Conservation (phyloP, 768 basidiomycete genomes). For the Boletus subparvulus region DNA sequence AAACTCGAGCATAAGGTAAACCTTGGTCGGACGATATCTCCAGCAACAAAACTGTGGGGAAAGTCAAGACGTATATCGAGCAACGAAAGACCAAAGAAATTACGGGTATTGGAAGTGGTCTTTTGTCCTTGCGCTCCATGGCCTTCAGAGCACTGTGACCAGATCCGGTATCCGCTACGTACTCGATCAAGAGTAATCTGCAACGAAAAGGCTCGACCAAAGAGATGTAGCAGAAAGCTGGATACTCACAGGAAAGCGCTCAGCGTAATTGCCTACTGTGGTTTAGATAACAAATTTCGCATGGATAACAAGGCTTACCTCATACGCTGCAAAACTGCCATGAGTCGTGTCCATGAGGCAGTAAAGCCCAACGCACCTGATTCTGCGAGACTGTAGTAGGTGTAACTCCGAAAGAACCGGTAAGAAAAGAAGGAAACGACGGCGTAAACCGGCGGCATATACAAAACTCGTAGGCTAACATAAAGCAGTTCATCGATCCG, state of each 20-base stretch:
- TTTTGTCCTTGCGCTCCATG: slow-evolving; percentile 78
- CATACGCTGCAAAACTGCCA: slow-evolving; percentile 50
- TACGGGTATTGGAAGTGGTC: slow-evolving; percentile 65
- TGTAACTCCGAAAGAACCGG: slow-evolving; percentile 78
- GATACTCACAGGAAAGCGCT: slow-evolving; percentile 79
- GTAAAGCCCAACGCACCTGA: slow-evolving; percentile 37
- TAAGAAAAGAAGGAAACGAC: slow-evolving; percentile 86
- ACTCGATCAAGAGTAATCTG: slow-evolving; percentile 81
- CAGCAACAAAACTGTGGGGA: slow-evolving; percentile 68
- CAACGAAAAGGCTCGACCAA: not conserved
- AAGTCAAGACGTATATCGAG: not conserved
- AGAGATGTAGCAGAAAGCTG: not conserved
- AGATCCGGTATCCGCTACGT: slow-evolving; percentile 67
- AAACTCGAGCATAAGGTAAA: slow-evolving; percentile 18
- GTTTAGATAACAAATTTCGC: slow-evolving; percentile 16
- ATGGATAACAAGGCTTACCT: slow-evolving; percentile 42
- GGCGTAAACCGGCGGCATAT: slow-evolving; percentile 82
- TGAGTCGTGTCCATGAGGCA: slow-evolving; percentile 28
- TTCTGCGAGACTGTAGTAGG: slow-evolving; percentile 55
- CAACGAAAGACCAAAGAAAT: slow-evolving; percentile 23
- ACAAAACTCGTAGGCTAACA: slow-evolving; percentile 69
- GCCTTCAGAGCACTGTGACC: slow-evolving; percentile 65
- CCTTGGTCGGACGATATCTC: slow-evolving; percentile 81
- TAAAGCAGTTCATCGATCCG: not conserved
- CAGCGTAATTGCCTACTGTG: slow-evolving; percentile 66